phyloP scores from a whole-genome alignment of 345 rosid species.

The Salix udensis region DNA sequence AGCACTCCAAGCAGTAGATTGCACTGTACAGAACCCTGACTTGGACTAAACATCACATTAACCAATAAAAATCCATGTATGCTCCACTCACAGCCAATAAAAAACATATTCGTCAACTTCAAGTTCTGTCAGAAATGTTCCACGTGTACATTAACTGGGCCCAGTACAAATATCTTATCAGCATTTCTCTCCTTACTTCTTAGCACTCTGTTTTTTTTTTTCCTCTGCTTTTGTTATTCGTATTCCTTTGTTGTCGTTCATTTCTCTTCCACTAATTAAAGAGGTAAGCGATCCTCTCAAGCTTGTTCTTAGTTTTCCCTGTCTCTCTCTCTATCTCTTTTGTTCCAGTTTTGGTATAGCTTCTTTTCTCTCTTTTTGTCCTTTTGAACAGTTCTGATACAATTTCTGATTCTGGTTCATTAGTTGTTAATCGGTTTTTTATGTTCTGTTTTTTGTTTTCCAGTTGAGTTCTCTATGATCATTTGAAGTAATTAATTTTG shows the following conservation, averaged over 20 bases:
- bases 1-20: background rate
- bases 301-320: background rate
- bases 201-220: background rate
- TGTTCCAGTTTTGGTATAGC: background rate
- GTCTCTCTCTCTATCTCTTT: background rate
- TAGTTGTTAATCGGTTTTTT: background rate
- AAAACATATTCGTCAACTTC: conserved; percentile 10
- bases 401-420: background rate
- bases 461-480: background rate
- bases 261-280: conserved; percentile 2
- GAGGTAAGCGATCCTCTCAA: conserved; percentile 20
- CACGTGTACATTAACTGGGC: conserved; percentile 18
- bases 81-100: conserved; percentile 2
- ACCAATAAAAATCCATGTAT: conserved; percentile 9
- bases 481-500: background rate
- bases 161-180: conserved; percentile 22
- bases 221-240: background rate
- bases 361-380: background rate
- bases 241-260: background rate
- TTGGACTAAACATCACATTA: background rate
- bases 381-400: background rate
- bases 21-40: background rate
- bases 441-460: background rate
- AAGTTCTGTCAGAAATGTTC: background rate
- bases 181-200: conserved; percentile 2